These are phyloP conservation scores for Naganishia kalamii DNA, from an alignment of 768 basidiomycete species.

Conservation along the genomic window DNA sequence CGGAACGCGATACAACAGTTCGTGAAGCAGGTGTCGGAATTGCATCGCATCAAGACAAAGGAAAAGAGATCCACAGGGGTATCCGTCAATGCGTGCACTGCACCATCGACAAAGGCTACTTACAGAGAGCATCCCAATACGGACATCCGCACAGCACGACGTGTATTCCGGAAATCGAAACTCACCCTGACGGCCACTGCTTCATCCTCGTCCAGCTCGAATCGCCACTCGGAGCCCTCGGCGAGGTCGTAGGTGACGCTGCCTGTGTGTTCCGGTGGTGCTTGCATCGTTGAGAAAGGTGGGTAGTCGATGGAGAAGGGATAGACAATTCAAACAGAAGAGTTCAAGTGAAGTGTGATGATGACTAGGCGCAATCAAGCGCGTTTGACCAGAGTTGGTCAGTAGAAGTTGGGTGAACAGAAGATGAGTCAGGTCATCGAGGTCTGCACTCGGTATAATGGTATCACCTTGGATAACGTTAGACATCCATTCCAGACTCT, in stretches of 20 bases:
- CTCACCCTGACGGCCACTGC: conserved; percentile 44
- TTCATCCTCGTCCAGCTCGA: conserved; percentile 43
- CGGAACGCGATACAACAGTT: neutral
- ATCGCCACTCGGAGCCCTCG: conserved; percentile 42
- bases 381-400: too few relatives aligned
- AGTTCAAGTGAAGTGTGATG: neutral
- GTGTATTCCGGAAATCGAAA: neutral
- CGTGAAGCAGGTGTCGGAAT: neutral
- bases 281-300: neutral
- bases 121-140: neutral
- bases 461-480: too few relatives aligned
- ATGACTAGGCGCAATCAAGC: neutral
- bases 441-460: too few relatives aligned
- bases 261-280: neutral
- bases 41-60: neutral
- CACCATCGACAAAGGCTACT: neutral
- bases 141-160: neutral
- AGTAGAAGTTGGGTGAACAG: too few relatives aligned
- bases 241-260: conserved; percentile 21
- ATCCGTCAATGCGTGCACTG: neutral
- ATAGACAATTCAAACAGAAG: neutral
- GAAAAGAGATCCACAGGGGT: neutral
- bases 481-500: neutral
- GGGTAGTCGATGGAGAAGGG: neutral
- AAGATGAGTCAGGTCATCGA: too few relatives aligned